phyloP scores from a whole-genome alignment of 768 basidiomycete genomes.

The Floccularia luteovirens region DNA sequence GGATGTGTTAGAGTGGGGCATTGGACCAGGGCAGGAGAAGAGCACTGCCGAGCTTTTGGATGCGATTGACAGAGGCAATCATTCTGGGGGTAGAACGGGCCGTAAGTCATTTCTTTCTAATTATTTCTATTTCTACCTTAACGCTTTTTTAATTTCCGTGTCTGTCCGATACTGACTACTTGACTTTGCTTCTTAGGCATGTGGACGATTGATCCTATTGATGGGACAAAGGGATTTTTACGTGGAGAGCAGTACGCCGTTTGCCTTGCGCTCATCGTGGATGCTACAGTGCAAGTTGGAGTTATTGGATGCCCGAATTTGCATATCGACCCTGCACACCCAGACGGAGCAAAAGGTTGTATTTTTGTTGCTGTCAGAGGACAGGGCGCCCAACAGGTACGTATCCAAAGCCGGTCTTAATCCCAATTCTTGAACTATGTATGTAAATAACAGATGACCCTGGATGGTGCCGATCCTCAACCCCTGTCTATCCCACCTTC shows the following conservation, averaged over 20 bases:
- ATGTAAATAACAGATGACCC: conserved; percentile 32
- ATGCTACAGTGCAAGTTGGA: conserved; percentile 73
- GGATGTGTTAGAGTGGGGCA: conserved; percentile 63
- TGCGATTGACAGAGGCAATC: conserved; percentile 80
- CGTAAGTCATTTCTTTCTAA: conserved; percentile 38
- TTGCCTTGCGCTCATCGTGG: conserved; percentile 78
- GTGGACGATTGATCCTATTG: conserved; percentile 88
- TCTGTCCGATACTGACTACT: too few species aligned
- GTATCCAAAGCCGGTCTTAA: conserved; percentile 1
- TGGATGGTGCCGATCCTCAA: conserved; percentile 39
- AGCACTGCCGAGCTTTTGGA: conserved; percentile 60
- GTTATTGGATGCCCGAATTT: conserved; percentile 94
- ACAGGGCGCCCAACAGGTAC: conserved; percentile 73
- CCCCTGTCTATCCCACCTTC: conserved; percentile 48
- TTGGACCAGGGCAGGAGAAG: conserved; percentile 52
- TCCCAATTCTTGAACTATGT: not conserved
- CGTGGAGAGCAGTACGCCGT: conserved; percentile 92
- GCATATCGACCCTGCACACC: conserved; percentile 42
- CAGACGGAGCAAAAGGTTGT: conserved; percentile 62
- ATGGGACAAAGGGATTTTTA: conserved; percentile 91
- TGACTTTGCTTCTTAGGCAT: conserved; percentile 39
- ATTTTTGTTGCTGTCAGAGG: conserved; percentile 85
- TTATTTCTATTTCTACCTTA: not conserved
- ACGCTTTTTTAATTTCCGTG: not conserved
- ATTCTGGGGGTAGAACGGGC: conserved; percentile 64